Conservation (phyloP, 306 rosid species). For the Trifolium pratense region DNA sequence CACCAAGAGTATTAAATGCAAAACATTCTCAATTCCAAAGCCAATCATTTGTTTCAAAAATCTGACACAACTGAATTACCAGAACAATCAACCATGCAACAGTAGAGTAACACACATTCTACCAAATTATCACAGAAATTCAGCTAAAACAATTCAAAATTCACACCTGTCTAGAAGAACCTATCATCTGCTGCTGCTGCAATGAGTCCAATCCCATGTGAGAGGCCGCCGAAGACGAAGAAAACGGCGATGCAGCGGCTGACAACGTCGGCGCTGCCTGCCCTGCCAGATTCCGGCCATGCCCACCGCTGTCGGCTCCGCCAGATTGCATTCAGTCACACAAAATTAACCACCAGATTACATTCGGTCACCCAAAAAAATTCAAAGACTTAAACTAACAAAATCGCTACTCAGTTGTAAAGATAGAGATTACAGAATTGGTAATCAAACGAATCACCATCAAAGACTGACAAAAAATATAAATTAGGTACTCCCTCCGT, state of each 20-base stretch:
- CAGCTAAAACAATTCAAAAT: slow-evolving; percentile 41
- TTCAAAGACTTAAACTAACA: too few species aligned
- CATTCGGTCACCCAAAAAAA: too few species aligned
- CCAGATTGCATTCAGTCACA: slow-evolving; percentile 81
- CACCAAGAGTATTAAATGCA: slow-evolving; percentile 43
- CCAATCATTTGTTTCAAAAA: slow-evolving; percentile 30
- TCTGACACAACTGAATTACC: slow-evolving; percentile 28
- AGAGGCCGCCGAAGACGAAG: slow-evolving; percentile 90
- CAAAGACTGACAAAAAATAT: too few species aligned
- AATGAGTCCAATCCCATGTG: slow-evolving; percentile 78
- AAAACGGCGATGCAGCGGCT: slow-evolving; percentile 82
- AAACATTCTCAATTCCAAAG: slow-evolving; percentile 41
- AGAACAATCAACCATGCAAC: not conserved
- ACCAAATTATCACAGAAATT: slow-evolving; percentile 40
- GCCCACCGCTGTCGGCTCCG: slow-evolving; percentile 70
- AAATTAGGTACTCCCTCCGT: too few species aligned
- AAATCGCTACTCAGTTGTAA: too few species aligned
- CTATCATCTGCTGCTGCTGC: slow-evolving; percentile 68
- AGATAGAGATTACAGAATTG: too few species aligned
- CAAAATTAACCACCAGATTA: slow-evolving; percentile 48
- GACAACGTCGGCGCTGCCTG: slow-evolving; percentile 75
- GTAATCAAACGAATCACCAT: too few species aligned
- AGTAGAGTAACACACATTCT: slow-evolving; percentile 34
- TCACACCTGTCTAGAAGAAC: slow-evolving; percentile 91
- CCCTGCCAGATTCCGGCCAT: slow-evolving; percentile 82